Evolutionary conservation across 108 stramenopile species (phyloP), one percentile per base, ranked within the genome.

Genomic region (Licmophora abbreviata): DNA sequence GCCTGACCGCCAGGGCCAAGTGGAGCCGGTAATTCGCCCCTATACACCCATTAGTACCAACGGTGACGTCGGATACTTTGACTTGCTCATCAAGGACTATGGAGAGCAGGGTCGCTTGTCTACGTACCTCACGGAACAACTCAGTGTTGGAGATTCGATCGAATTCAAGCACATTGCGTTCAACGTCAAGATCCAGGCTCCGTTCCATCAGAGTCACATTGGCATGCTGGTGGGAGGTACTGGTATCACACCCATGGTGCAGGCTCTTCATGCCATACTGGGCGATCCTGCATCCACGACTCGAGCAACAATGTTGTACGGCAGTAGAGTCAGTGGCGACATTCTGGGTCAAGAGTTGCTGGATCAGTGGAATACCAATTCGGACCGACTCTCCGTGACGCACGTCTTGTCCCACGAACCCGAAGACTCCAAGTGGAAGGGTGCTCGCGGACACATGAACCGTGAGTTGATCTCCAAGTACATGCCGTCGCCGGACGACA

Each of bases 211-310:
- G 35, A 89, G 87, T 49, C 61, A 81, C 29, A 76, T 98, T 58
- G 74, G 85, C 20, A 95, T 98, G 93, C 59, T 98, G 58, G 95
- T 88, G 8, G 97, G 97, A 33, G 97, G 97, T n/a, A 95, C 94
- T 12, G 97, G 97, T 10, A 82, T 98, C 46, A 97, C 95, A 22
- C 97, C 97, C 44, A 94, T 94, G 83, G 74, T 94, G 14, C 97
- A 98, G 74, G 94, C 92, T 6, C 64, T 97, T 33, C 92, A 95
- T 66, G 95, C 92, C 45, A 74, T 95, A 50, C 58, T 98, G 18
- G 81, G 87, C 23, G 69, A 74, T 44, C 43, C 51, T 32, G 22
- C 17, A 0, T 59, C 50, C 1, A 48, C 21, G 3, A 35, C 15
- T 17, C 67, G 88, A 58, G 86, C 91, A 6, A 72, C 72, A 12